A percentile compares a stretch with the other conserved stretches of the same genome.
Conservation (phyloP, 2,329 filamentous ascomycete species). For the Dissoconium aciculare region DNA sequence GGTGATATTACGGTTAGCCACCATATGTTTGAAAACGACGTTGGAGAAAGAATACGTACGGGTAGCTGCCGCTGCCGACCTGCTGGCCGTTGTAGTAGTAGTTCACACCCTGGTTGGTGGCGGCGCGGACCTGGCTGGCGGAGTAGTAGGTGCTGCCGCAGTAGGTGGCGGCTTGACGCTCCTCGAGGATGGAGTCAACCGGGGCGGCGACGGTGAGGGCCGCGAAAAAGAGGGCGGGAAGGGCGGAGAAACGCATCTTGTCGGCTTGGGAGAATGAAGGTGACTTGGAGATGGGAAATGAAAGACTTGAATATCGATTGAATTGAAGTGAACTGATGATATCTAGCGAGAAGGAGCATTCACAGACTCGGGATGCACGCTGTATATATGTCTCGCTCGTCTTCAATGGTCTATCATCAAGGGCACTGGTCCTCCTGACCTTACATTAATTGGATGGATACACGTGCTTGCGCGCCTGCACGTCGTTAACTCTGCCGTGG, state of each 20-base stretch:
- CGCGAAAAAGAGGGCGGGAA: constrained; percentile 18
- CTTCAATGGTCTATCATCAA: no score
- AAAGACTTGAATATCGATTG: not conserved
- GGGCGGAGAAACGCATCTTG: constrained; percentile 19
- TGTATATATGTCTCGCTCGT: no score
- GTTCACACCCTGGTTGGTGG: constrained; percentile 37
- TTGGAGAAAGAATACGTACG: constrained; percentile 9
- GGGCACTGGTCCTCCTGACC: no score
- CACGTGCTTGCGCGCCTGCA: no score
- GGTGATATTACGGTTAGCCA: not conserved
- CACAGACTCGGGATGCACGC: no score
- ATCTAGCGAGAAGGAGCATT: no score
- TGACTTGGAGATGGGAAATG: not conserved
- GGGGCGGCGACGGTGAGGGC: constrained; percentile 16
- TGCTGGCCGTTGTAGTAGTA: constrained; percentile 28
- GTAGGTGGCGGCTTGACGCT: constrained; percentile 34
- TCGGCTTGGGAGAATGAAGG: not conserved
- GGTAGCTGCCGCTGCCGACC: constrained; percentile 24
- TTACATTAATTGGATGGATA: no score
- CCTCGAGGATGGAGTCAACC: constrained; percentile 14
- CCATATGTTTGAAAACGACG: not conserved
- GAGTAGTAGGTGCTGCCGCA: constrained; percentile 43
- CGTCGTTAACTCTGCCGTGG: no score
- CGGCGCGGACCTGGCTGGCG: constrained; percentile 34
- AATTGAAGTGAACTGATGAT: not conserved